phyloP scores from a whole-genome alignment of 805 yeast species.

The Saturnispora serradocipensis region DNA sequence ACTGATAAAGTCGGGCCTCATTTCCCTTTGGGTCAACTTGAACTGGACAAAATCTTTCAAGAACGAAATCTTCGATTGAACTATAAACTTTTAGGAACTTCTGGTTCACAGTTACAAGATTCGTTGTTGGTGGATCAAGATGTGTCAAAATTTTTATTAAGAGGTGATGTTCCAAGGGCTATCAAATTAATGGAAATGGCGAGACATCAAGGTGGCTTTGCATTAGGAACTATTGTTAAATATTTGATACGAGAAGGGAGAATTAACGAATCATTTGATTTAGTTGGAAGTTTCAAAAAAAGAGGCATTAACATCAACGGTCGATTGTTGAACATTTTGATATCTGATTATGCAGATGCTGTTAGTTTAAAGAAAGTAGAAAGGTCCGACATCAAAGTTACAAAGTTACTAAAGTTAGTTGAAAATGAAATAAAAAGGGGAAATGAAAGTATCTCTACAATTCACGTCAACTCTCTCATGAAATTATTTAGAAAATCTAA shows the following conservation, averaged over 20 bases:
- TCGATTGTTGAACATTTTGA: slow-evolving; percentile 36
- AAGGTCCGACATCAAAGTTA: slow-evolving; percentile 25
- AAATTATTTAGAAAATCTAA: slow-evolving; percentile 35
- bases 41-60: slow-evolving; percentile 19
- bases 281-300: slow-evolving; percentile 48
- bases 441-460: slow-evolving; percentile 25
- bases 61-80: slow-evolving; percentile 35
- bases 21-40: slow-evolving; percentile 20
- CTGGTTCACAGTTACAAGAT: slow-evolving; percentile 48
- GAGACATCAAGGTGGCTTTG: slow-evolving; percentile 41
- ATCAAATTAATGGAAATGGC: slow-evolving; percentile 20
- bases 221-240: slow-evolving; percentile 52
- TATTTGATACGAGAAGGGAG: slow-evolving; percentile 37
- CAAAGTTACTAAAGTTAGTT: slow-evolving; percentile 27
- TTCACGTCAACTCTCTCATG: slow-evolving; percentile 39
- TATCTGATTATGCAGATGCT: slow-evolving; percentile 33
- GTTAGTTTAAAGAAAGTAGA: slow-evolving; percentile 1
- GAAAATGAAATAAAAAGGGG: slow-evolving; percentile 23
- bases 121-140: slow-evolving; percentile 47
- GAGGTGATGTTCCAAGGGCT: slow-evolving; percentile 47
- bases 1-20: slow-evolving; percentile 19
- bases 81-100: slow-evolving; percentile 49
- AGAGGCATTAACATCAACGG: slow-evolving; percentile 50
- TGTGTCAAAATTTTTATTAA: slow-evolving; percentile 40
- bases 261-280: slow-evolving; percentile 39